phyloP scores from a whole-genome alignment of 345 rosid species.

The Viola odorata region DNA sequence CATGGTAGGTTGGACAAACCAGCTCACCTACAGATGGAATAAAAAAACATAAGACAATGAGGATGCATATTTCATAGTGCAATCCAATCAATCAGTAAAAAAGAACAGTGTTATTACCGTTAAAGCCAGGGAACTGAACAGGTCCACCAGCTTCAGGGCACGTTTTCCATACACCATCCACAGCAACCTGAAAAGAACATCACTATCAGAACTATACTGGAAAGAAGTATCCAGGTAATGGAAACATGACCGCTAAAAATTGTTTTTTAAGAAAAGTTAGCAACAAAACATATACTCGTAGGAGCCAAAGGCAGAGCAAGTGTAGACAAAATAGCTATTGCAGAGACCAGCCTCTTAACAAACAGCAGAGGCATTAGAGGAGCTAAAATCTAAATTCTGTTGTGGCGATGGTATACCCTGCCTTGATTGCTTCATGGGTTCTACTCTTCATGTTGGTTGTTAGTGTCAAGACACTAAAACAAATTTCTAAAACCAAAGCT shows the following conservation, averaged over 20 bases:
- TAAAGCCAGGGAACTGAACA: slow-evolving; percentile 81
- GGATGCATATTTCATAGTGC: not conserved
- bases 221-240: not conserved
- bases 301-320: too few species aligned
- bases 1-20: slow-evolving; percentile 84
- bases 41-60: slow-evolving; percentile 10
- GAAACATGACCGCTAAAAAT: slow-evolving; percentile 1
- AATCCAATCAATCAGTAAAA: not conserved
- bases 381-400: not conserved
- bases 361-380: not conserved
- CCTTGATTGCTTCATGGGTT: too few species aligned
- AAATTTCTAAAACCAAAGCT: too few species aligned
- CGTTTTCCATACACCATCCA: slow-evolving; percentile 88
- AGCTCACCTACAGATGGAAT: slow-evolving; percentile 65
- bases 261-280: not conserved
- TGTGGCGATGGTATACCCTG: not conserved
- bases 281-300: too few species aligned
- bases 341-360: not conserved
- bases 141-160: slow-evolving; percentile 91
- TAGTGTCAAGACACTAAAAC: too few species aligned
- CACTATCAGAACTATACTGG: not conserved
- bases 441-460: too few species aligned
- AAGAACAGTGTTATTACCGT: slow-evolving; percentile 42
- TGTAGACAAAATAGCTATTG: too few species aligned
- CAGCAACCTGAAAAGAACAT: slow-evolving; percentile 64